A percentile compares a stretch with the other conserved stretches of the same genome.
Evolutionary conservation across 768 basidiomycete genomes (phyloP).

Genomic region (Lactarius sanguifluus): DNA sequence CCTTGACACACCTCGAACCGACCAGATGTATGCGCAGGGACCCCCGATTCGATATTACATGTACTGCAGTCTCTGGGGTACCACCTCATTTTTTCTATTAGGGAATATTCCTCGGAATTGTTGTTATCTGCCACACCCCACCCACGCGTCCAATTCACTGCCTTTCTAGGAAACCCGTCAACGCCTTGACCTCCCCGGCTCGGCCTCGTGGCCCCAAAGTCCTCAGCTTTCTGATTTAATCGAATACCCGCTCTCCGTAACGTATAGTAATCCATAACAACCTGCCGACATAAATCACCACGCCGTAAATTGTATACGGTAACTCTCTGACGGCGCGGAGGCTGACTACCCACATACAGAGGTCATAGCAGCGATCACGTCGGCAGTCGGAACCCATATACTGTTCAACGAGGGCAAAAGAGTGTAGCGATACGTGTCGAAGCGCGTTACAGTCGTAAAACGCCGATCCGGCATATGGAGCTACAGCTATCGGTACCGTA

Average conservation of each 20-base stretch:
- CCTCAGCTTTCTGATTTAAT: slow-evolving; percentile 38
- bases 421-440: slow-evolving; percentile 44
- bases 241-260: slow-evolving; percentile 57
- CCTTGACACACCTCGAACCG: background rate
- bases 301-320: background rate
- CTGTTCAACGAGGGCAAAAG: slow-evolving; percentile 56
- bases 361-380: slow-evolving; percentile 47
- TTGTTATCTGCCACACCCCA: background rate
- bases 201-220: slow-evolving; percentile 1
- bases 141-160: background rate
- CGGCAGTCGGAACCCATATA: slow-evolving; percentile 52
- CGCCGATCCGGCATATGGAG: slow-evolving; percentile 1
- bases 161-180: background rate
- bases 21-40: background rate
- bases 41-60: background rate
- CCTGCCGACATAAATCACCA: slow-evolving; percentile 36
- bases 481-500: background rate
- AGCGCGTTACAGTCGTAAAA: slow-evolving; percentile 42
- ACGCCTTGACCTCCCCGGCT: background rate
- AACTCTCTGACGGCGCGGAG: background rate
- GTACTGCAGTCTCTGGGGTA: background rate
- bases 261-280: slow-evolving; percentile 52
- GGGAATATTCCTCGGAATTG: slow-evolving; percentile 2
- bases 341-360: slow-evolving; percentile 47
- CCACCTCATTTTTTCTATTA: background rate